Percentiles rank a stretch among this genome's conserved stretches.
These are phyloP conservation scores for Paramecium biaurelia DNA, from an alignment of 73 alveolate species.

Conservation along the genomic window DNA sequence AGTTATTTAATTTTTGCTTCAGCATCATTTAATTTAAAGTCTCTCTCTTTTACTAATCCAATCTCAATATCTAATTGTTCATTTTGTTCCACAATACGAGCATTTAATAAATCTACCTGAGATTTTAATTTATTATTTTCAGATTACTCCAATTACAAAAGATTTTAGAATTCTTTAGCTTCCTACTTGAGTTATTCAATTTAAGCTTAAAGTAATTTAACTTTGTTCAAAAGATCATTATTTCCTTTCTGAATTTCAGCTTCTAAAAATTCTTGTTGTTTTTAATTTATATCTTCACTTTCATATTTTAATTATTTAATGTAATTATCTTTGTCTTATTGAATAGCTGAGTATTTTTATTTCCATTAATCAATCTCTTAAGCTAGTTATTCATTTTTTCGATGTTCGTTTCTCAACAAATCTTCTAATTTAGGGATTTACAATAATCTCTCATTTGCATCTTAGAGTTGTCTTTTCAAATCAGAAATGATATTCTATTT, in stretches of 20 bases:
- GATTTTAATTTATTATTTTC: not conserved
- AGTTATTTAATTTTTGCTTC: not conserved
- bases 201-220: not conserved
- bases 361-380: constrained; percentile 14
- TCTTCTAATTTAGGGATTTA: not conserved
- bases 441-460: not conserved
- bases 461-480: not conserved
- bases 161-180: not conserved
- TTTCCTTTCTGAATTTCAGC: not conserved
- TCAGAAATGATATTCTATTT: not conserved
- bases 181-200: not conserved
- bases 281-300: not conserved
- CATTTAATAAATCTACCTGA: not conserved
- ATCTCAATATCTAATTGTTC: not conserved
- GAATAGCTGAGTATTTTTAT: not conserved
- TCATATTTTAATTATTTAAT: not conserved
- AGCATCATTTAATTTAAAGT: not conserved
- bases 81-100: not conserved
- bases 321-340: not conserved
- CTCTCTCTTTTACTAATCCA: not conserved
- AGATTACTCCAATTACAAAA: not conserved
- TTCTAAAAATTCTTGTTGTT: not conserved
- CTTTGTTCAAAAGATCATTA: not conserved
- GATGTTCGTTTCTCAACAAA: not conserved
- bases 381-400: not conserved